Evolutionary conservation across 2,329 filamentous ascomycete species (phyloP).

Genomic region (Fusarium verrucosum): DNA sequence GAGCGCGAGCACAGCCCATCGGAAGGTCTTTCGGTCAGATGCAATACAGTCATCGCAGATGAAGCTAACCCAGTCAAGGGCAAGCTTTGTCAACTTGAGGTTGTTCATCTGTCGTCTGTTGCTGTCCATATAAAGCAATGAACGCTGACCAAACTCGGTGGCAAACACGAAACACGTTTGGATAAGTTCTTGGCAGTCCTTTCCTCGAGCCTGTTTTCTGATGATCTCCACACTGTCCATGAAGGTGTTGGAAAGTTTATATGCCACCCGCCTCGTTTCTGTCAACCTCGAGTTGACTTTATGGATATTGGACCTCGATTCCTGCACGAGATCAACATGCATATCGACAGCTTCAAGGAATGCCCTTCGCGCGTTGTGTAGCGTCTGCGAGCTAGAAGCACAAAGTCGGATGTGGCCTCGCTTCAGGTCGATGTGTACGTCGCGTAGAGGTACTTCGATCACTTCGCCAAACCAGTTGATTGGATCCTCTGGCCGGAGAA

Average conservation of each 20-base stretch:
- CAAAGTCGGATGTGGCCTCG: constrained; percentile 86
- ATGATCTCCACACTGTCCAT: constrained; percentile 99
- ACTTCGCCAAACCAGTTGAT: constrained; percentile 84
- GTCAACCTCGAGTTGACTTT: constrained; percentile 91
- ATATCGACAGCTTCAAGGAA: constrained; percentile 83
- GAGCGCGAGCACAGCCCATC: constrained; percentile 93
- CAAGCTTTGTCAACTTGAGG: constrained; percentile 89
- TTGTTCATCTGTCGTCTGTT: constrained; percentile 98
- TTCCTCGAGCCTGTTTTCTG: constrained; percentile 80
- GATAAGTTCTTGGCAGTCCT: constrained; percentile 93
- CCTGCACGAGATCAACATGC: constrained; percentile 87
- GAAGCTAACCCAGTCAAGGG: constrained; percentile 96
- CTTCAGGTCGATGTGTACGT: constrained; percentile 86
- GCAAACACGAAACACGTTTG: constrained; percentile 98
- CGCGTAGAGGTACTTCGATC: constrained; percentile 74
- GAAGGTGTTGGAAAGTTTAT: constrained; percentile 96
- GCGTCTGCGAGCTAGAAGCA: constrained; percentile 82
- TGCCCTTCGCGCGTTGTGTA: constrained; percentile 79
- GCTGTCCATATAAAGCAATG: constrained; percentile 93
- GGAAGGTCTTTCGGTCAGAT: constrained; percentile 93
- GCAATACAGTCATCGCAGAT: constrained; percentile 97
- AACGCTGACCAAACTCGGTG: constrained; percentile 97
- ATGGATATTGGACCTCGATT: constrained; percentile 91
- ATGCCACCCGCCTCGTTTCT: constrained; percentile 94
- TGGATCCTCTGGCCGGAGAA: constrained; percentile 81